A percentile compares a stretch with the other conserved stretches of the same genome.
These are phyloP conservation scores for Phytophthora megakarya DNA, from an alignment of 352 stramenopile genomes.

Conservation along the genomic window DNA sequence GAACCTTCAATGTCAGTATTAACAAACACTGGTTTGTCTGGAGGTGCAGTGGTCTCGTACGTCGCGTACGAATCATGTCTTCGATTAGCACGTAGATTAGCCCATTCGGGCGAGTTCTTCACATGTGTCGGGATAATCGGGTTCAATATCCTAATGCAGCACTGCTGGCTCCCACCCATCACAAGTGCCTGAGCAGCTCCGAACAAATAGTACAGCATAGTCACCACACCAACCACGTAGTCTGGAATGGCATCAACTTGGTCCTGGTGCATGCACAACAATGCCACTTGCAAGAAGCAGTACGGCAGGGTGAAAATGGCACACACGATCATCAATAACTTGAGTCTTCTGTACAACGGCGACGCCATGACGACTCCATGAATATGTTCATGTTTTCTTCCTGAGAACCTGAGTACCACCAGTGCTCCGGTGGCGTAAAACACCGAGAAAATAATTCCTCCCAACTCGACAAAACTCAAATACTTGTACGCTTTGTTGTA, in stretches of 20 bases:
- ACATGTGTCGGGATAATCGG: conserved; percentile 61
- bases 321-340: conserved; percentile 70
- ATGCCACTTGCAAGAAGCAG: conserved; percentile 50
- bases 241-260: conserved; percentile 55
- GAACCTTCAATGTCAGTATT: conserved; percentile 82
- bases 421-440: conserved; percentile 51
- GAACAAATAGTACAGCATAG: conserved; percentile 74
- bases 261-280: conserved; percentile 49
- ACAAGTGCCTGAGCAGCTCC: conserved; percentile 63
- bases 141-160: conserved; percentile 55
- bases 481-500: conserved; percentile 60
- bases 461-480: conserved; percentile 58
- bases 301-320: conserved; percentile 73
- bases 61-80: conserved; percentile 43
- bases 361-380: conserved; percentile 71
- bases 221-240: conserved; percentile 57
- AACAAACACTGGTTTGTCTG: conserved; percentile 67
- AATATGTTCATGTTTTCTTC: conserved; percentile 72
- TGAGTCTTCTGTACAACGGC: conserved; percentile 68
- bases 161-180: conserved; percentile 72
- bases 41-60: conserved; percentile 40
- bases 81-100: conserved; percentile 35
- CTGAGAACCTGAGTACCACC: conserved; percentile 46
- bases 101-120: conserved; percentile 59
- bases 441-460: conserved; percentile 53